Percentiles rank a stretch among this genome's conserved stretches.
phyloP scores from a whole-genome alignment of 2,329 filamentous ascomycete species.

The Aspergillus texensis region DNA sequence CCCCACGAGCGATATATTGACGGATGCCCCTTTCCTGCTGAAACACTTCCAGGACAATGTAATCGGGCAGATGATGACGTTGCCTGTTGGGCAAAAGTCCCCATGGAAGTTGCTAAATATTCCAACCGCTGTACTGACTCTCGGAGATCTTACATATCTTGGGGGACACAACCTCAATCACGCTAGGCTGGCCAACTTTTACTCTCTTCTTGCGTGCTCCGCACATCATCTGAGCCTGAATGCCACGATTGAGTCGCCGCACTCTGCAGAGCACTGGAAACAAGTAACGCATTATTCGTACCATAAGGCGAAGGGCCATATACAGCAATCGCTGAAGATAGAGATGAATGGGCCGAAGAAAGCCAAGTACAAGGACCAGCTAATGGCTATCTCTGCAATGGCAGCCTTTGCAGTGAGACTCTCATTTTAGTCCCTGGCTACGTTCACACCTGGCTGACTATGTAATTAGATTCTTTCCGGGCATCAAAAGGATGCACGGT shows the following conservation, averaged over 20 bases:
- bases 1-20: constrained; percentile 16
- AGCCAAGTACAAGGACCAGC: constrained; percentile 44
- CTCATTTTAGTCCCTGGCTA: neutral
- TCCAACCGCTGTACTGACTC: constrained; percentile 33
- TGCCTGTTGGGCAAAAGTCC: constrained; percentile 35
- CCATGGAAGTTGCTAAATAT: constrained; percentile 39
- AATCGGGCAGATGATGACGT: constrained; percentile 33
- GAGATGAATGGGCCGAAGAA: constrained; percentile 33
- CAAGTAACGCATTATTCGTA: constrained; percentile 28
- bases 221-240: constrained; percentile 29
- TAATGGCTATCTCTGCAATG: constrained; percentile 40
- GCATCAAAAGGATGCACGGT: constrained; percentile 37
- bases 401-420: constrained; percentile 36
- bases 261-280: constrained; percentile 28
- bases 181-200: constrained; percentile 36
- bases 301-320: constrained; percentile 33
- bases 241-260: constrained; percentile 9
- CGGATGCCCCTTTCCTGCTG: constrained; percentile 29
- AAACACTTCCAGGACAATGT: constrained; percentile 37
- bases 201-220: constrained; percentile 32
- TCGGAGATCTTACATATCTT: constrained; percentile 34
- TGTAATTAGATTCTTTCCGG: constrained; percentile 27
- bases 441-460: constrained; percentile 5
- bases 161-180: constrained; percentile 30
- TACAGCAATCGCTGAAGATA: constrained; percentile 33